Base-by-base conservation (phyloP, 2,329 filamentous ascomycete species). In the Biscogniauxia marginata region DNA sequence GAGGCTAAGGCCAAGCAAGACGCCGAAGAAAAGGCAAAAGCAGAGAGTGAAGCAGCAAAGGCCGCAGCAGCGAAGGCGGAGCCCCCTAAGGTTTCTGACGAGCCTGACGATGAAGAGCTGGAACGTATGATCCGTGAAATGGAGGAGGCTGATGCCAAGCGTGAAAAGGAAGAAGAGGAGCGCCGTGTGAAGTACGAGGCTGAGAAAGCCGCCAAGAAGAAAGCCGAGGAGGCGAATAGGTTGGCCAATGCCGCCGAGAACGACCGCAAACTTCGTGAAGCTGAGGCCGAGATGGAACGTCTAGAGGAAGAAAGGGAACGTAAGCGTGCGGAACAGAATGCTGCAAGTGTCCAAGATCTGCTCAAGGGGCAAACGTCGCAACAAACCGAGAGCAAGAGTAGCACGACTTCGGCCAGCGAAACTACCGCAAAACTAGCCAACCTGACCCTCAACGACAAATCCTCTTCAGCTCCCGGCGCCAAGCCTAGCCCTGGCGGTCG, bases 211-310 rank as follows among this genome's bases (percentile, higher is more conserved):
- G 70, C 68, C n/a, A 74, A 74, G 68, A 74, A 74, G 63, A 68
- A 67, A 47, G 67, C 66, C 3, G 78, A 80, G 2, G 77, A 74
- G 6, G 75, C 77, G 46, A 74, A 77, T 62, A 71, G 71, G 52
- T 72, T 75, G 55, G 70, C 73, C 8, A 79, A 77, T 30, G 79
- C 81, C 39, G 84, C 79, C 3, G 81, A 84, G n/a, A 79, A 78
- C 52, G 83, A 86, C 69, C 80, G 80, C 56, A 88, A 87, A 74
- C 83, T 92, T 57, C 84, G 83, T 19, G 89, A 92, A 72, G 83
- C 87, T 59, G 89, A 91, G 70, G 81, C 82, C 19, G 88, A 89
- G 74, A 88, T 86, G 80, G 87, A 88, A 67, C 85, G 84, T 58
- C 75, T 89, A 1, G 89, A 91, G 69, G 88, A 91, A 73, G 88